Base-by-base conservation (phyloP, 2,329 filamentous ascomycete species). In the Monilinia laxa region DNA sequence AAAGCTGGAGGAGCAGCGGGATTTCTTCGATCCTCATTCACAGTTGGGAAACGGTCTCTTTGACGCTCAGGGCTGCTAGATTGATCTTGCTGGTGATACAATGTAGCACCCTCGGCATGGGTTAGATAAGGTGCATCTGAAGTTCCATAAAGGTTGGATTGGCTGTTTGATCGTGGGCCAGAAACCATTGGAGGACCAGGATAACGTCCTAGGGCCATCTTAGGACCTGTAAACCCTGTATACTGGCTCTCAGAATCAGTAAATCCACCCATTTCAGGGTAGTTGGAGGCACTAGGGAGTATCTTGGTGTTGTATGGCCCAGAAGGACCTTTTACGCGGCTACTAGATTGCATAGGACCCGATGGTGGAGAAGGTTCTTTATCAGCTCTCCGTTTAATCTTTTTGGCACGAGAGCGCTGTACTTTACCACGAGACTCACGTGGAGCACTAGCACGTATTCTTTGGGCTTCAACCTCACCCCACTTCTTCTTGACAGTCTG, bases 401-500 rank as follows among this genome's bases (percentile, higher is more conserved):
- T 40, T 23, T 25, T 25, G 16, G 10, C 16, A 14, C 58, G 31
- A n/a, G 7, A 18, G 2, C 25, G 0, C 16, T 14, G 31, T 2
- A 45, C 4, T 52, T 14, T 49, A 25, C 9, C 31, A 38, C n/a
- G 45, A 51, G 28, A 45, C 16, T 11, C 38, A 6, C 20, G 47
- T 23, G 47, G 20, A 51, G n/a, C 47, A 51, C 9, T 11, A 10
- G 10, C n/a, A 51, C 47, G n/a, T 3, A 38, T 2, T 25, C 23
- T 40, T 31, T 7, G 47, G 1, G 7, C 16, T 2, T 38, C 23
- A 47, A 14, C 18, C 0, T 20, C 42, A 0, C 23, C 54, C 62
- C 63, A 65, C n/a, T 14, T 4, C 7, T 40, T 38, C 14, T 23
- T 40, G 35, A 69, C 66, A 40, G 67, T 68, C 20, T 70, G 68